A percentile compares a stretch with the other conserved stretches of the same genome.
Evolutionary conservation across 768 basidiomycete genomes (phyloP).

Genomic region (Lentinus tigrinus): DNA sequence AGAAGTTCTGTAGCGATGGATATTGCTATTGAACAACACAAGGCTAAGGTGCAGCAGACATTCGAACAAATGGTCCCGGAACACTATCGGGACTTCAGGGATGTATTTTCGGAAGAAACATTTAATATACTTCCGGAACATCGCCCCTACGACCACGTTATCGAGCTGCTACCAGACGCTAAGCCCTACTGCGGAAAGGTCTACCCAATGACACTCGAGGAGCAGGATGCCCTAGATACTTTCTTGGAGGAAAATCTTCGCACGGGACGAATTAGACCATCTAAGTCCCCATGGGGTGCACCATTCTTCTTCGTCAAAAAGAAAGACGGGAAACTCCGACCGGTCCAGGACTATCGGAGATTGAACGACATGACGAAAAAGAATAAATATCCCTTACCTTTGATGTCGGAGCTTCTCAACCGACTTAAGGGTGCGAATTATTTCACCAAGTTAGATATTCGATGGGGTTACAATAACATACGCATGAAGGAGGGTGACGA

Average conservation of each 20-base stretch:
- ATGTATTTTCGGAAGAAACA: not conserved
- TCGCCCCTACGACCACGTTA: conserved; percentile 18
- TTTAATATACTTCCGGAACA: conserved; percentile 9
- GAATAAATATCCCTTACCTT: conserved; percentile 34
- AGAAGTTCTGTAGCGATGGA: conserved; percentile 3
- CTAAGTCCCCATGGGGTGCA: conserved; percentile 20
- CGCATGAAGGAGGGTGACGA: conserved; percentile 40
- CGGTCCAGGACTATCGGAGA: conserved; percentile 25
- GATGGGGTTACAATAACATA: conserved; percentile 35
- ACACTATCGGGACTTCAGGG: conserved; percentile 4
- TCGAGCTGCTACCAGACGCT: conserved; percentile 12
- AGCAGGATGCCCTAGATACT: conserved; percentile 16
- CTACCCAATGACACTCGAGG: conserved; percentile 15
- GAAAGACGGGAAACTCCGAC: conserved; percentile 27
- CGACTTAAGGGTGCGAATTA: conserved; percentile 20
- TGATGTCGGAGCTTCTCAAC: conserved; percentile 8
- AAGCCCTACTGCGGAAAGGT: conserved; percentile 7
- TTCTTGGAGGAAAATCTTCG: conserved; percentile 23
- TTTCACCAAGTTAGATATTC: conserved; percentile 32
- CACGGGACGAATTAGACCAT: conserved; percentile 22
- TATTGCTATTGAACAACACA: conserved; percentile 6
- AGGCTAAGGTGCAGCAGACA: not conserved
- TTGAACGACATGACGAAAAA: conserved; percentile 35
- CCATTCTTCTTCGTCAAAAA: conserved; percentile 33
- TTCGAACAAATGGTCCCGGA: conserved; percentile 12